These are phyloP conservation scores for Monilinia vaccinii-corymbosi DNA, from an alignment of 2,329 filamentous ascomycete genomes.

Conservation along the genomic window DNA sequence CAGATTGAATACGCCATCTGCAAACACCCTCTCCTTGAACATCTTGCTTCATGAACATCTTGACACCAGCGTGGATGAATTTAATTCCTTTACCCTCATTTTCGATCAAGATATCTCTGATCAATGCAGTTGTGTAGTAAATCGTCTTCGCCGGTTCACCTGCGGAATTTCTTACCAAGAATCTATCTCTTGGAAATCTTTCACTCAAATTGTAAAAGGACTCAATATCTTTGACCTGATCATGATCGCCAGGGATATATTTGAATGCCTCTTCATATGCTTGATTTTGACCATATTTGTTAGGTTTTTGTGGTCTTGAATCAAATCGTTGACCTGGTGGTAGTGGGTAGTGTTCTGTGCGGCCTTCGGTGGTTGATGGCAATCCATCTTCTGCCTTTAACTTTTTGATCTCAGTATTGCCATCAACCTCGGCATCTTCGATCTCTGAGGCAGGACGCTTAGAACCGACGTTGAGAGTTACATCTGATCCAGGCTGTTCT, in stretches of 20 bases:
- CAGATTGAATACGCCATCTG: slow-evolving; percentile 90
- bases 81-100: slow-evolving; percentile 91
- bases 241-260: slow-evolving; percentile 66
- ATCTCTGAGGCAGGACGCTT: slow-evolving; percentile 32
- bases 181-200: slow-evolving; percentile 81
- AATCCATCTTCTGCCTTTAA: slow-evolving; percentile 30
- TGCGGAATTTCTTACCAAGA: slow-evolving; percentile 89
- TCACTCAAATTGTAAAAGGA: slow-evolving; percentile 77
- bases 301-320: slow-evolving; percentile 10
- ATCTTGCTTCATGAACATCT: slow-evolving; percentile 99
- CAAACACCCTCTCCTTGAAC: slow-evolving; percentile 79
- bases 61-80: slow-evolving; percentile 93
- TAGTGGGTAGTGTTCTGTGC: slow-evolving; percentile 29
- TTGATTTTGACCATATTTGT: slow-evolving; percentile 29
- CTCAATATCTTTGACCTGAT: slow-evolving; percentile 68
- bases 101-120: slow-evolving; percentile 72
- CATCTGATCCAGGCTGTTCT: slow-evolving; percentile 19
- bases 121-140: slow-evolving; percentile 85
- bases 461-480: slow-evolving; percentile 22
- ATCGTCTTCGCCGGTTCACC: slow-evolving; percentile 88
- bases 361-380: slow-evolving; percentile 13
- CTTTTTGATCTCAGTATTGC: slow-evolving; percentile 35
- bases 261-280: slow-evolving; percentile 87
- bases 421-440: slow-evolving; percentile 17
- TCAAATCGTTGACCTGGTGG: slow-evolving; percentile 23